Evolutionary conservation across 2,329 filamentous ascomycete species (phyloP).

Genomic region (Aspergillus costaricaensis): DNA sequence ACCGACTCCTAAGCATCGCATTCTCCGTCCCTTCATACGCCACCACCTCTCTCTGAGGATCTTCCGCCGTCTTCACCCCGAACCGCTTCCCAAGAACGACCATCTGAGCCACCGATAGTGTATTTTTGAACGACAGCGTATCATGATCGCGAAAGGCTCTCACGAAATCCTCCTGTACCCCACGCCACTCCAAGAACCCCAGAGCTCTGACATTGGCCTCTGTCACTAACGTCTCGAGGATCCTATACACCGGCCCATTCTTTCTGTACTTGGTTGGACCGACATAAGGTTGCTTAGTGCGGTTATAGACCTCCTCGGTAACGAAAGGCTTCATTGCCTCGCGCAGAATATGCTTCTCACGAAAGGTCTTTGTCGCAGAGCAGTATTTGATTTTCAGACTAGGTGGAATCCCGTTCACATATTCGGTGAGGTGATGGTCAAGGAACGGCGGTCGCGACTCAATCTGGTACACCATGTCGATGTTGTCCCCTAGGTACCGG

Average conservation of each 20-base stretch:
- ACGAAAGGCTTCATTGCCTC: slow-evolving; percentile 55
- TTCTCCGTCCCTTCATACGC: no score
- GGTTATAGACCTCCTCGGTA: slow-evolving; percentile 54
- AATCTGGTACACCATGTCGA: slow-evolving; percentile 31
- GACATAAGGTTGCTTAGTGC: slow-evolving; percentile 54
- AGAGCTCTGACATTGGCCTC: slow-evolving; percentile 40
- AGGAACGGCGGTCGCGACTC: slow-evolving; percentile 35
- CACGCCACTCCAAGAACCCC: slow-evolving; percentile 46
- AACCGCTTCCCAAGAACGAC: slow-evolving; percentile 50
- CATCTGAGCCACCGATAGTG: slow-evolving; percentile 46
- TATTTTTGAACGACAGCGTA: slow-evolving; percentile 37
- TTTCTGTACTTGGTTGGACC: slow-evolving; percentile 48
- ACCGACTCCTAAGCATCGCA: neutral
- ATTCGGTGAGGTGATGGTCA: slow-evolving; percentile 36
- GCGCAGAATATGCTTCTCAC: slow-evolving; percentile 56
- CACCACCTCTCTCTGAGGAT: neutral
- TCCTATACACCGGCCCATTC: slow-evolving; percentile 47
- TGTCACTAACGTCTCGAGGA: slow-evolving; percentile 35
- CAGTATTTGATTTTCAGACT: slow-evolving; percentile 31
- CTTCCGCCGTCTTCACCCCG: slow-evolving; percentile 40
- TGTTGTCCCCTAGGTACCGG: slow-evolving; percentile 21
- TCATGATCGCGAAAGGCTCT: slow-evolving; percentile 44
- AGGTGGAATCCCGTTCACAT: slow-evolving; percentile 31
- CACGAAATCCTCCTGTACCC: slow-evolving; percentile 38
- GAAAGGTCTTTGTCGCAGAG: slow-evolving; percentile 26